Evolutionary conservation across 108 stramenopile genomes (phyloP), one percentile per base, ranked within the genome.

Genomic region (Cyclotella distinguenda): DNA sequence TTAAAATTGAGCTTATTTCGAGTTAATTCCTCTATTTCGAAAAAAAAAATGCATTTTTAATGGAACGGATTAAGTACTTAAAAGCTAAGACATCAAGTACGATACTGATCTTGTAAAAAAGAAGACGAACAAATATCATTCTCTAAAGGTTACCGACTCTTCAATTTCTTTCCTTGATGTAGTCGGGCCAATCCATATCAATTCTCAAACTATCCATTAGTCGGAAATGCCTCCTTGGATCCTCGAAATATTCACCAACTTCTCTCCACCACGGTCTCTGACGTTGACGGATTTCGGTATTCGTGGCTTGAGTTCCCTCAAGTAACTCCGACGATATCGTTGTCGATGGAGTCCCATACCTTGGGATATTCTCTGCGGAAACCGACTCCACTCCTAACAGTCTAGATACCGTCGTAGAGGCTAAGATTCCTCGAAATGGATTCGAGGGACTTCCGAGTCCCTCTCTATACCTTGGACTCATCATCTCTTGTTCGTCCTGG

Each of bases 361-460:
- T 16, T 28, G 84, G 81, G 32, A 80, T 65, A 31, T 80, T 78
- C 48, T 89, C 86, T 40, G 89, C 93, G 40, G 86, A 81, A n/a
- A 94, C 93, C 44, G 93, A 82, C 66, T 94, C 90, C 2, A 94
- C 93, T 64, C 93, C 93, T 21, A 94, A 63, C 25, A 94, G 61
- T 71, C 91, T 70, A 15, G 93, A 94, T 2, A 94, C 80, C 55
- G 80, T 89, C 25, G 93, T 94, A 55, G 85, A 86, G 1, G 93
- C 93, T 53, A 94, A 64, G 34, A 94, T 80, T 7, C 90, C 89
- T 28, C 89, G 81, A 64, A 94, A 82, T 13, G 87, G 86, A 50
- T 87, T 79, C 18, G 83, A 74, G 0, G 82, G 81, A 42, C 80
- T 73, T 0, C 82, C 82, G 6, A 79, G 38, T 11, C 71, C 81